Conservation (phyloP, 495 filamentous ascomycete genomes). For the Tuber umbilicatum region DNA sequence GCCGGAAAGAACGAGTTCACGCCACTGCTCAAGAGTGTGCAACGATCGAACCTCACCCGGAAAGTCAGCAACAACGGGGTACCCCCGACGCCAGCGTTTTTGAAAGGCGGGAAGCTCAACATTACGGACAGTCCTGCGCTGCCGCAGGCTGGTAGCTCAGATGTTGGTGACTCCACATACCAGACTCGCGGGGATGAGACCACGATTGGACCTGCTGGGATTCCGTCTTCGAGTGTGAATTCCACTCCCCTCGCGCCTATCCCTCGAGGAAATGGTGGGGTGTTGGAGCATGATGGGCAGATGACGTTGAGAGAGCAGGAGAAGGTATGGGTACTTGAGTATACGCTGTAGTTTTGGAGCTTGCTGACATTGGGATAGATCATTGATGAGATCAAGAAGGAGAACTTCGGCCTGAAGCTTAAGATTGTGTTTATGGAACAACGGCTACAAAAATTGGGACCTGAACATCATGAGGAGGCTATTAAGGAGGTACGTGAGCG, state of each 20-base stretch:
- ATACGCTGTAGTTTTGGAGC: neutral
- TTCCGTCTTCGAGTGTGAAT: conserved; percentile 67
- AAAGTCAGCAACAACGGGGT: conserved; percentile 54
- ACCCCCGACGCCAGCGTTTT: conserved; percentile 62
- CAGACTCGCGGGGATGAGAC: conserved; percentile 48
- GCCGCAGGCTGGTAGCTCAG: conserved; percentile 51
- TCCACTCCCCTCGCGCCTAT: conserved; percentile 74
- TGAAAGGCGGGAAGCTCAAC: conserved; percentile 55
- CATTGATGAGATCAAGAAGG: conserved; percentile 92
- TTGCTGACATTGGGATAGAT: conserved; percentile 45
- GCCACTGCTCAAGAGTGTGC: conserved; percentile 82
- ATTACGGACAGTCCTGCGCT: conserved; percentile 59
- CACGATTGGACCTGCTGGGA: conserved; percentile 19
- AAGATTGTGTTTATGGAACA: conserved; percentile 78
- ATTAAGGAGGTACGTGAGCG: conserved; percentile 57
- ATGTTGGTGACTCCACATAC: conserved; percentile 50
- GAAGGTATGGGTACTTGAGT: conserved; percentile 51
- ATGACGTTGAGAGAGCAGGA: conserved; percentile 90
- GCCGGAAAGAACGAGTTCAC: conserved; percentile 77
- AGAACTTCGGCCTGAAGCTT: conserved; percentile 72
- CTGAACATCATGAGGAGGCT: conserved; percentile 76
- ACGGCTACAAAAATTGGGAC: conserved; percentile 72
- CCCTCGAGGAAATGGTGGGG: conserved; percentile 52
- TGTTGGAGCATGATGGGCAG: conserved; percentile 72
- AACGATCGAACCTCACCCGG: conserved; percentile 65